Percentiles rank a stretch among this genome's conserved stretches.
phyloP scores from a whole-genome alignment of 148 eudicot genomes.

The Rheum nobile region DNA sequence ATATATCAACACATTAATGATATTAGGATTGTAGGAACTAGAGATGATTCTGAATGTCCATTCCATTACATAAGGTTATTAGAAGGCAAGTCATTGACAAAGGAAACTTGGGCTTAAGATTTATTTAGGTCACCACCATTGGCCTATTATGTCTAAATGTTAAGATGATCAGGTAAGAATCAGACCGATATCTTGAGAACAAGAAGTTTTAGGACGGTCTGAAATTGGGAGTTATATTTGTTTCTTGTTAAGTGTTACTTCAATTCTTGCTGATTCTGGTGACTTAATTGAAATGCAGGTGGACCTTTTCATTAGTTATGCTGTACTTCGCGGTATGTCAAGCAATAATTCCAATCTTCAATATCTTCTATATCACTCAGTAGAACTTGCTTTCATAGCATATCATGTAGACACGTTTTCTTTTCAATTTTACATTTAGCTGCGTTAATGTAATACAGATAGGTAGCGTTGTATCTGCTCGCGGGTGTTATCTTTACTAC shows the following conservation, averaged over 20 bases:
- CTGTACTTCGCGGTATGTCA: conserved; percentile 57
- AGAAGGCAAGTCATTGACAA: too few species aligned
- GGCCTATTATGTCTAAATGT: too few species aligned
- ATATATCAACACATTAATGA: background rate
- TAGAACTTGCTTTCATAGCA: background rate
- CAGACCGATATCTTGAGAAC: too few species aligned
- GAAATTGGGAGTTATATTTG: too few species aligned
- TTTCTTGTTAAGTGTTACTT: background rate
- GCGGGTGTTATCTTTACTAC: conserved; percentile 36
- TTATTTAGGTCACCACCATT: too few species aligned
- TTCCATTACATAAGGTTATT: too few species aligned
- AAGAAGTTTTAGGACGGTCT: too few species aligned
- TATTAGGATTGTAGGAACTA: too few species aligned
- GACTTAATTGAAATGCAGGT: conserved; percentile 30
- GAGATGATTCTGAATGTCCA: too few species aligned
- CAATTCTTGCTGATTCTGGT: background rate
- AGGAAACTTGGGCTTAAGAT: too few species aligned
- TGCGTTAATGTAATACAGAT: conserved; percentile 17
- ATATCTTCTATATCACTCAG: background rate
- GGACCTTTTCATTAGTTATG: conserved; percentile 58
- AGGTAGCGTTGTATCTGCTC: conserved; percentile 34
- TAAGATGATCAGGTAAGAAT: background rate
- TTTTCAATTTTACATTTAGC: background rate
- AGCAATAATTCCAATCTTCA: background rate
- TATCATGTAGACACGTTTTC: background rate